Conservation (phyloP, 768 basidiomycete species). For the Pleurotus citrinopileatus region DNA sequence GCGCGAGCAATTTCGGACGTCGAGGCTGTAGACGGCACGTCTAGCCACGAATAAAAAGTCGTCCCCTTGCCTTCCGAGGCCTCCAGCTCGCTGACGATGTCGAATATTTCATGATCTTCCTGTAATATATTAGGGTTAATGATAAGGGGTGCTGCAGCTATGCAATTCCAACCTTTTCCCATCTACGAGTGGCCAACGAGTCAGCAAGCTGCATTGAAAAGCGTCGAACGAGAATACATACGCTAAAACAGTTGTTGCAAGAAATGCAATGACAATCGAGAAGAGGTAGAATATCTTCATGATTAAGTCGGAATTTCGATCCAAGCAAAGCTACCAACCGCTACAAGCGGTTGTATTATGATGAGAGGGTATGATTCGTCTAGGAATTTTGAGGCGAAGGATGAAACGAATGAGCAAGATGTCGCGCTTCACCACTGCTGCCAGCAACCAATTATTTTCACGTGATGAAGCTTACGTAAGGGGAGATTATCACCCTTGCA, state of each 20-base stretch:
- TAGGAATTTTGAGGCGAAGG: not conserved
- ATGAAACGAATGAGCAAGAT: not conserved
- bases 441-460: no score
- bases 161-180: conserved; percentile 58
- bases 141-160: not conserved
- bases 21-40: conserved; percentile 71
- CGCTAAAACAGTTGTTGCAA: conserved; percentile 56
- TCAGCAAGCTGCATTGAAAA: conserved; percentile 7
- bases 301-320: not conserved
- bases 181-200: conserved; percentile 36
- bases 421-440: no score
- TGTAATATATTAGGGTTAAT: conserved; percentile 22
- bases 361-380: not conserved
- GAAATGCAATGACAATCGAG: conserved; percentile 42
- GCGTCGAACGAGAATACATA: conserved; percentile 33
- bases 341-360: not conserved
- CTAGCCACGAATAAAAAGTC: conserved; percentile 95
- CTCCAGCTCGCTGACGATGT: conserved; percentile 81
- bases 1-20: conserved; percentile 81
- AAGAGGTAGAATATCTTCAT: conserved; percentile 54
- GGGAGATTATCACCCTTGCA: no score
- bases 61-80: conserved; percentile 87
- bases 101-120: conserved; percentile 97
- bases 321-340: not conserved
- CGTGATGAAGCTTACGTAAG: no score